These are phyloP conservation scores for Huntiella decipiens DNA, from an alignment of 2,329 filamentous ascomycete genomes.

Conservation along the genomic window DNA sequence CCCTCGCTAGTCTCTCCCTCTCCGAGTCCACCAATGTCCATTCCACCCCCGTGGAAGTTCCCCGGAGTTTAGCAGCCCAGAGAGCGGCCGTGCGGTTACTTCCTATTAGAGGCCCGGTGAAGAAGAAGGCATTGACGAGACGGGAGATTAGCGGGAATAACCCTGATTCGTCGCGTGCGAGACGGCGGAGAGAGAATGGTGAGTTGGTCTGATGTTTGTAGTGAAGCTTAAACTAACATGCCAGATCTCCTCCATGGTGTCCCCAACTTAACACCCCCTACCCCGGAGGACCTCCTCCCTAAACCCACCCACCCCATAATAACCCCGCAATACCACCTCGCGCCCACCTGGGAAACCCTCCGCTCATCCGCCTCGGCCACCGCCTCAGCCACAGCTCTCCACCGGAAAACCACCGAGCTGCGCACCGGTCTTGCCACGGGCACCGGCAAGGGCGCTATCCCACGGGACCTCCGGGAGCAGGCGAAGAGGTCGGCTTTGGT, in stretches of 20 bases:
- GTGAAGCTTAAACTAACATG: background rate
- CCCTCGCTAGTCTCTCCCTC: slow-evolving; percentile 36
- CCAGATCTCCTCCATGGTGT: slow-evolving; percentile 65
- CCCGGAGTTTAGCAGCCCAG: slow-evolving; percentile 11
- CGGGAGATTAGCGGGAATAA: slow-evolving; percentile 69
- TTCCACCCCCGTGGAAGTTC: slow-evolving; percentile 48
- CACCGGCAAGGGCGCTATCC: slow-evolving; percentile 39
- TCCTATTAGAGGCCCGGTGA: slow-evolving; percentile 27
- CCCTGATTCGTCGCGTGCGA: slow-evolving; percentile 71
- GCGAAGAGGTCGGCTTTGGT: slow-evolving; percentile 67
- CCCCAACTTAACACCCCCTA: slow-evolving; percentile 67
- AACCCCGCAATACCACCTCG: slow-evolving; percentile 69
- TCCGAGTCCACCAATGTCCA: slow-evolving; percentile 35
- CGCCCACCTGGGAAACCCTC: slow-evolving; percentile 57
- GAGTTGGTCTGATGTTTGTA: slow-evolving; percentile 15
- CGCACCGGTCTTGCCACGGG: slow-evolving; percentile 23
- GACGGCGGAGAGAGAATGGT: slow-evolving; percentile 94
- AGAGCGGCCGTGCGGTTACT: slow-evolving; percentile 12
- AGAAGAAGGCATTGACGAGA: slow-evolving; percentile 35
- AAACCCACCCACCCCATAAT: slow-evolving; percentile 57
- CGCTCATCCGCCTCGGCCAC: slow-evolving; percentile 31
- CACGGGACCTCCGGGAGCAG: slow-evolving; percentile 60
- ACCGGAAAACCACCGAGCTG: slow-evolving; percentile 28
- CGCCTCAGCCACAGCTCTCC: slow-evolving; percentile 22
- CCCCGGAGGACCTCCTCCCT: slow-evolving; percentile 65